Percentiles rank a stretch among this genome's conserved stretches.
phyloP scores from a whole-genome alignment of 2,329 filamentous ascomycete genomes.

The Bipolaris cookei region DNA sequence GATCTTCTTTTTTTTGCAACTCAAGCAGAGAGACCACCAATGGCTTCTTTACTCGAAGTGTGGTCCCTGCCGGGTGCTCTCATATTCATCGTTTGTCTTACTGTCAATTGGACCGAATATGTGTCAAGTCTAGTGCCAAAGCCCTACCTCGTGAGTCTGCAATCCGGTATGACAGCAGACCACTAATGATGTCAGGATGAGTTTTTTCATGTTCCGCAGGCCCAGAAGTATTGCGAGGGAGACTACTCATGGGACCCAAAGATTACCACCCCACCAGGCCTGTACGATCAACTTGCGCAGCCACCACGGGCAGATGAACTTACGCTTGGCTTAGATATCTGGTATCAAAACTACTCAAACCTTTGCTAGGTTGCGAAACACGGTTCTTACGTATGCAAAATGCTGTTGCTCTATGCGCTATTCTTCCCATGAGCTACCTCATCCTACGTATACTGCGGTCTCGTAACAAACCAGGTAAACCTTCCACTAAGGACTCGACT shows the following conservation, averaged over 20 bases:
- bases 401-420: slow-evolving; percentile 44
- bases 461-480: slow-evolving; percentile 5
- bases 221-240: slow-evolving; percentile 81
- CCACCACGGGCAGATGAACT: slow-evolving; percentile 28
- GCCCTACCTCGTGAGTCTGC: slow-evolving; percentile 62
- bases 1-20: not conserved
- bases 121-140: slow-evolving; percentile 60
- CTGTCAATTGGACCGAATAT: slow-evolving; percentile 35
- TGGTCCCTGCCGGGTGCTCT: slow-evolving; percentile 35
- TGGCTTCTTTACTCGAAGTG: slow-evolving; percentile 30
- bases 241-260: slow-evolving; percentile 87
- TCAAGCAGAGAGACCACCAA: slow-evolving; percentile 6
- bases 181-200: slow-evolving; percentile 68
- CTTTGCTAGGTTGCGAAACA: slow-evolving; percentile 51
- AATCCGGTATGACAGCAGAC: not conserved
- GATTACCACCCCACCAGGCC: slow-evolving; percentile 91
- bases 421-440: slow-evolving; percentile 40
- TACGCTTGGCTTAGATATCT: slow-evolving; percentile 48
- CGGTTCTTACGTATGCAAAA: slow-evolving; percentile 50
- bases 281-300: slow-evolving; percentile 55
- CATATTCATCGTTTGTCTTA: slow-evolving; percentile 28
- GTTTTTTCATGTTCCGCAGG: slow-evolving; percentile 88
- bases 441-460: slow-evolving; percentile 29
- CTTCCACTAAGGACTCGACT: slow-evolving; percentile 37
- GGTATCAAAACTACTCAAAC: slow-evolving; percentile 48